Evolutionary conservation across 2,329 filamentous ascomycete species (phyloP), one percentile per base, ranked within the genome.

Genomic region (Ambrosiella xylebori): DNA sequence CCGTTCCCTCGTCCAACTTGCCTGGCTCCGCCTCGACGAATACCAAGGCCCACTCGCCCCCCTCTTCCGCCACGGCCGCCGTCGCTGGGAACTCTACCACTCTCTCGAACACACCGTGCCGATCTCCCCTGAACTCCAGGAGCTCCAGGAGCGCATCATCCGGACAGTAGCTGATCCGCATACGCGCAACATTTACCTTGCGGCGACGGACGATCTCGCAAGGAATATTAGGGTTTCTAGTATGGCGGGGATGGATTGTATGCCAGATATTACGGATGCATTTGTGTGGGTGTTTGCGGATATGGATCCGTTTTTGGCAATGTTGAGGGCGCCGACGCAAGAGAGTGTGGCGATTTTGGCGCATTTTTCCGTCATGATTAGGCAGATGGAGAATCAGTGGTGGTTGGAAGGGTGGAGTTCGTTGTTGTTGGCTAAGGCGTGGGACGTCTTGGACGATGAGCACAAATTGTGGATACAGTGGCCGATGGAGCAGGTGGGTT

Each of bases 221-320:
- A 50, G 59, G 35, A 61, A 61, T 47, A 61, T 58, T 7, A 58
- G 47, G 35, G 52, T 56, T 12, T 58, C 57, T 19, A 52, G 40
- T 9, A 44, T 53, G 13, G 27, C 49, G n/a, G 56, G 58, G 13
- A 41, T 58, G 52, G 40, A 47, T 12, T 58, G 15, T 39, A 50
- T 58, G 17, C 56, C 59, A 1, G 71, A 73, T 49, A 63, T 67
- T n/a, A 64, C 66, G 1, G 71, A 73, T 58, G 64, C 70, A 1
- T 71, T 72, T 57, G 63, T 69, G 3, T 73, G 70, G 70, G 64
- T 72, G 45, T 72, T 69, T 63, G 58, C 60, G 17, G 64, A 71
- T 9, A 64, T 66, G 3, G 66, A 70, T 58, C 66, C 67, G 3
- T 68, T 70, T 27, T 60, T 73, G 9, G 63, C 65, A 11, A 63